phyloP scores from a whole-genome alignment of 192 early-diverging fungal species.

The Rhizoclosmatium globosum region DNA sequence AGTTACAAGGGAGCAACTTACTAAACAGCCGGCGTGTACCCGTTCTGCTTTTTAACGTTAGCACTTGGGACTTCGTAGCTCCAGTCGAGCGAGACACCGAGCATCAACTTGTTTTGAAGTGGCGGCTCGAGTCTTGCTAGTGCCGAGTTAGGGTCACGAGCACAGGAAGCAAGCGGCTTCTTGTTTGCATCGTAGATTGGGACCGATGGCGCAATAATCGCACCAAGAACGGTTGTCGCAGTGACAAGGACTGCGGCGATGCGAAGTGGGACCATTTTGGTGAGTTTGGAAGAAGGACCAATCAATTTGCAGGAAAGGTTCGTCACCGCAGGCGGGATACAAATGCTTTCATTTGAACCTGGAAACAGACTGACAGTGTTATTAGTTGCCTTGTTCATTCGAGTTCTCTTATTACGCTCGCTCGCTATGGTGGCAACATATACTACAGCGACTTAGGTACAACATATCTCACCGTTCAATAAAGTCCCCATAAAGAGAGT shows the following conservation, averaged over 20 bases:
- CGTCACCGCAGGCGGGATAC: too few relatives aligned
- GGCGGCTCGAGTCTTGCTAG: constrained; percentile 27
- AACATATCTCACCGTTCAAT: too few relatives aligned
- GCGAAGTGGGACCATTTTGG: too few relatives aligned
- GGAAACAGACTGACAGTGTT: too few relatives aligned
- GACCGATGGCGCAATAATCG: constrained; percentile 26
- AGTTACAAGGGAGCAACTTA: constrained; percentile 19
- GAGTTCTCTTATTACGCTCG: too few relatives aligned
- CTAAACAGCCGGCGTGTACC: constrained; percentile 33
- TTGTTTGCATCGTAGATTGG: constrained; percentile 9
- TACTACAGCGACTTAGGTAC: too few relatives aligned
- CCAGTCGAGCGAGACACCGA: constrained; percentile 36
- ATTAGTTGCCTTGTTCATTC: too few relatives aligned
- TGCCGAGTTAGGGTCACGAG: neutral
- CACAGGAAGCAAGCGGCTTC: constrained; percentile 19
- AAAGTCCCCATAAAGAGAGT: too few relatives aligned
- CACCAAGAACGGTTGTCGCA: neutral
- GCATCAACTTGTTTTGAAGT: constrained; percentile 13
- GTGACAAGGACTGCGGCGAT: neutral
- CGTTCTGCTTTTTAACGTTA: constrained; percentile 14
- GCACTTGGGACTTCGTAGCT: constrained; percentile 19
- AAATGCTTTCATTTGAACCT: too few relatives aligned
- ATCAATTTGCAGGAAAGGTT: too few relatives aligned
- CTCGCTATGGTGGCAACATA: too few relatives aligned
- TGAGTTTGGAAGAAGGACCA: too few relatives aligned